These are phyloP conservation scores for Dipodascus geniculatus DNA, from an alignment of 805 yeast genomes.

Conservation along the genomic window DNA sequence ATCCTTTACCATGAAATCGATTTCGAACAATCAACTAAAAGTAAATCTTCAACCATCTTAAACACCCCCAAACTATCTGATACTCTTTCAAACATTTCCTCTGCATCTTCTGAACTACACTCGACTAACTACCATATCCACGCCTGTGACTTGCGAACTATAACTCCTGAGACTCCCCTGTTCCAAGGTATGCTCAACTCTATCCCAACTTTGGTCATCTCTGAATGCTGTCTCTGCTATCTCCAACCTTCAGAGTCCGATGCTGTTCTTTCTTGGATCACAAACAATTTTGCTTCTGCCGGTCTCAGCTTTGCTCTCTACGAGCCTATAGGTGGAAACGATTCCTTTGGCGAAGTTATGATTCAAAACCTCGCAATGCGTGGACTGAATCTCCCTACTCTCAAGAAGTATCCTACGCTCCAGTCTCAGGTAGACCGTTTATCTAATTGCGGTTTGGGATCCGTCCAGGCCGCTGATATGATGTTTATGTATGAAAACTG, in stretches of 20 bases:
- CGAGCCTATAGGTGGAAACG: slow-evolving; percentile 57
- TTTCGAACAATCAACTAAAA: slow-evolving; percentile 40
- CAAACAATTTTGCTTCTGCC: slow-evolving; percentile 16
- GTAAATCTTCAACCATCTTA: slow-evolving; percentile 40
- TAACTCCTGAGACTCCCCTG: slow-evolving; percentile 13
- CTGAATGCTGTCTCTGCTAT: slow-evolving; percentile 73
- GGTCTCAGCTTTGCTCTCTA: slow-evolving; percentile 35
- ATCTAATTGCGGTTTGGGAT: slow-evolving; percentile 17
- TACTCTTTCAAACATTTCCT: slow-evolving; percentile 15
- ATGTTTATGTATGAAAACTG: slow-evolving; percentile 31
- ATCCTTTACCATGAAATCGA: slow-evolving; percentile 51
- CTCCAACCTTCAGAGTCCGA: slow-evolving; percentile 39
- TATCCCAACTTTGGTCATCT: slow-evolving; percentile 48
- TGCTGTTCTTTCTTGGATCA: slow-evolving; percentile 35
- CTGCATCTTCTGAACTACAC: slow-evolving; percentile 10
- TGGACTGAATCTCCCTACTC: slow-evolving; percentile 51
- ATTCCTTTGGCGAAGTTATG: slow-evolving; percentile 62
- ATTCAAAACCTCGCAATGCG: slow-evolving; percentile 43
- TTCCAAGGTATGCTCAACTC: slow-evolving; percentile 22
- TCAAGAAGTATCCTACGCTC: slow-evolving; percentile 40
- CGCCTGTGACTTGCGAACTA: slow-evolving; percentile 42
- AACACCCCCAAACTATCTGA: slow-evolving; percentile 21
- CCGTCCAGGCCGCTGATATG: slow-evolving; percentile 33
- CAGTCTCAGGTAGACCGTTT: slow-evolving; percentile 32
- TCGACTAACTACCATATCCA: slow-evolving; percentile 36